Percentiles rank a stretch among this genome's conserved stretches.
Conservation (phyloP, 768 basidiomycete species). For the Cubamyces sp. region DNA sequence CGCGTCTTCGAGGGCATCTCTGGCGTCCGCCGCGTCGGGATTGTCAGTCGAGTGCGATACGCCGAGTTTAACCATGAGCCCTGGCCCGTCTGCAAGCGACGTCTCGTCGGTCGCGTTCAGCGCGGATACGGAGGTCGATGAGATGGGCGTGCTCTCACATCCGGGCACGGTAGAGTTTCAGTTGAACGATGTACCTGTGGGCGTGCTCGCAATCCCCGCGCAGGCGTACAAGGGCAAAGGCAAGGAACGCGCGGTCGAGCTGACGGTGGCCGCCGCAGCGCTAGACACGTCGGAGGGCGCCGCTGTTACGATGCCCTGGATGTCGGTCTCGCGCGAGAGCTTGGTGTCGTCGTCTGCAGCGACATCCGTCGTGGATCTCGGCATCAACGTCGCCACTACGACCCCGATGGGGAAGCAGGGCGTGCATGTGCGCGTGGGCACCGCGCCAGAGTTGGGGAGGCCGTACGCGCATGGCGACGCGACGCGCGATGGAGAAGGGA, state of each 20-base stretch:
- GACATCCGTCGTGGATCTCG: slow-evolving; percentile 7
- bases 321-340: background rate
- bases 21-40: background rate
- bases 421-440: background rate
- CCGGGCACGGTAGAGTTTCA: slow-evolving; percentile 14
- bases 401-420: background rate
- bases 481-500: background rate
- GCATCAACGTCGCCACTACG: background rate
- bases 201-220: slow-evolving; percentile 19
- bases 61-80: slow-evolving; percentile 25
- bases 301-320: slow-evolving; percentile 1
- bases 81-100: slow-evolving; percentile 20
- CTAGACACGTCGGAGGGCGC: background rate
- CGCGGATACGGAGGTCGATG: slow-evolving; percentile 15
- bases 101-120: slow-evolving; percentile 15
- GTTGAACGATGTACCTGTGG: slow-evolving; percentile 29
- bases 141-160: slow-evolving; percentile 12
- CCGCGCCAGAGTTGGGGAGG: background rate
- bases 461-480: background rate
- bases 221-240: slow-evolving; percentile 5
- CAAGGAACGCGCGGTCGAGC: slow-evolving; percentile 5
- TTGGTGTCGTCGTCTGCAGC: background rate
- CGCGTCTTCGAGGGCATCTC: slow-evolving; percentile 13
- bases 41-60: slow-evolving; percentile 16
- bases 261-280: background rate